Evolutionary conservation across 176 grass and related monocot species (phyloP).

Genomic region (Oropetium thomaeum): DNA sequence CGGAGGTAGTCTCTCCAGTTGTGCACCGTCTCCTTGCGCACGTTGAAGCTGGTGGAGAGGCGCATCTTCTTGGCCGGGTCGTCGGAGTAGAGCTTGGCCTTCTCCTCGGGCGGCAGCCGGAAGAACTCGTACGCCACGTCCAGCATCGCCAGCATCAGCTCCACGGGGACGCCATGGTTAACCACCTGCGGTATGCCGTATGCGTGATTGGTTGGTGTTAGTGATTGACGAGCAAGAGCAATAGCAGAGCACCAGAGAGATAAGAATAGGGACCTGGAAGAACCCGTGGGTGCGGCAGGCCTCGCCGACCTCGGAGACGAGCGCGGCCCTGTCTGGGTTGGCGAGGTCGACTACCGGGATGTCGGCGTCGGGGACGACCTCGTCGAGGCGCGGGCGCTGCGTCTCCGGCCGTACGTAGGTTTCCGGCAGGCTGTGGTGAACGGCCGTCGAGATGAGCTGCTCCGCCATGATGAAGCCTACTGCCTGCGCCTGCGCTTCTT

Average conservation of each 20-base stretch:
- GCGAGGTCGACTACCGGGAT: conserved; percentile 74
- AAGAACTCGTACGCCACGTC: conserved; percentile 58
- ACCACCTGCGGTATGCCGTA: too few relatives aligned
- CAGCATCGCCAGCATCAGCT: conserved; percentile 31
- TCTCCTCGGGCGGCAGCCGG: conserved; percentile 66
- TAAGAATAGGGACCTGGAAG: conserved; percentile 79
- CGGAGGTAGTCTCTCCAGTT: conserved; percentile 97
- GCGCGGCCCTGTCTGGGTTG: conserved; percentile 12
- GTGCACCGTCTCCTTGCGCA: conserved; percentile 76
- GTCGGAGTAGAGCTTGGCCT: conserved; percentile 82
- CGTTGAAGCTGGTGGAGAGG: conserved; percentile 97
- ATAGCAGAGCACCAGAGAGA: too few relatives aligned
- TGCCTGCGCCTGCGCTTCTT: too few relatives aligned
- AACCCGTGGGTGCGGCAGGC: conserved; percentile 68
- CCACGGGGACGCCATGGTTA: conserved; percentile 53
- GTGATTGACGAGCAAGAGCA: too few relatives aligned
- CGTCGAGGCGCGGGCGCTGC: conserved; percentile 52
- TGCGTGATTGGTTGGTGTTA: too few relatives aligned
- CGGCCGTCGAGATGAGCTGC: conserved; percentile 59
- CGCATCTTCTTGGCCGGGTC: conserved; percentile 85
- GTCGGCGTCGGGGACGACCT: conserved; percentile 51
- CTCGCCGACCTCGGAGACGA: conserved; percentile 35
- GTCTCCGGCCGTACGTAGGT: conserved; percentile 56
- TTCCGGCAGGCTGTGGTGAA: conserved; percentile 34
- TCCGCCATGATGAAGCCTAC: conserved; percentile 51